Evolutionary conservation across 1,284 basidiomycete genomes (phyloP), one percentile per base, ranked within the genome.

Genomic region (Cystobasidiaceae sp.): DNA sequence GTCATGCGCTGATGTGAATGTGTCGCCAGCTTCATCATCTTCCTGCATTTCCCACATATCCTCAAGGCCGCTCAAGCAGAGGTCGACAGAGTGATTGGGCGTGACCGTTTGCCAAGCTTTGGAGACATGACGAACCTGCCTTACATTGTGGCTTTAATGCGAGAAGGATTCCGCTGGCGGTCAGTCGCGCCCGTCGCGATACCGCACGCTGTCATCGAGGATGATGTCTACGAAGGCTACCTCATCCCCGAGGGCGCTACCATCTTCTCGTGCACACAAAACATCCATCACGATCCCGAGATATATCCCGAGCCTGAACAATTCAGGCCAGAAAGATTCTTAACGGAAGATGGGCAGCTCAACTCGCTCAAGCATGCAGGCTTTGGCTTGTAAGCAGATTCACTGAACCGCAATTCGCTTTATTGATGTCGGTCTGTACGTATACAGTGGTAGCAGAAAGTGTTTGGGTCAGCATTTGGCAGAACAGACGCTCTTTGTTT

Each of bases 31-130:
- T 21, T 54, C 21, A 54, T 54, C 30, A 39, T 54, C 6, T 34
- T 54, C n/a, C 34, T 54, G 51, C 41, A 54, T 39, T 54, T 54
- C 19, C 54, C 54, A 3, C 19, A 54, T 6, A 37, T 39, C n/a
- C 19, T 54, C 27, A 27, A 32, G 9, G 67, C 66, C 19, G 68
- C 69, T n/a, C 66, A 68, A 28, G 48, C 57, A 41, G 58, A 67
- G 39, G 49, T 70, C 5, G 69, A 66, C 30, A 15, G 46, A 15
- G 46, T 61, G n/a, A 46, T 65, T 49, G 46, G 58, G 69, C 74
- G 78, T 34, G 79, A 78, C 1, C 77, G 78, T 73, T 65, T 78
- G 7, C 74, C 75, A 11, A 66, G 64, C 2, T 70, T 72, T 25
- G 63, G 54, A 4, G 76, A 77, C 45, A 52, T 75, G 39, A 61